These are phyloP conservation scores for Penicillium crustosum DNA, from an alignment of 2,329 filamentous ascomycete species.

Conservation along the genomic window DNA sequence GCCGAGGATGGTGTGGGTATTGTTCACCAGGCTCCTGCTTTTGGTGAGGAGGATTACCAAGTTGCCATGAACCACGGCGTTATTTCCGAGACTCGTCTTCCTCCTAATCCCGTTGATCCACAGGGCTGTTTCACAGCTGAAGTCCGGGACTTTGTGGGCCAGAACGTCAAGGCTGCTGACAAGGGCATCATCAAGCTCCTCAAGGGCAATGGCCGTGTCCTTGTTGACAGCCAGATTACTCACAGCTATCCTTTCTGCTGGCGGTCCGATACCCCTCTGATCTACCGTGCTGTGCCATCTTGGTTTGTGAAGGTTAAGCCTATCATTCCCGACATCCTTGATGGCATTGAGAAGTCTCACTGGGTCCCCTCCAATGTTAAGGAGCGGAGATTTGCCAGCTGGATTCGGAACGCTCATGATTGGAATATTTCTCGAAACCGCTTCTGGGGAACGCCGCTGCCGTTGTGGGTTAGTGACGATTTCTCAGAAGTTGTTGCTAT, in stretches of 20 bases:
- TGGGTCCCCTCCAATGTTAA: slow-evolving; percentile 93
- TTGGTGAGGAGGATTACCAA: slow-evolving; percentile 94
- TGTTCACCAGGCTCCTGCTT: slow-evolving; percentile 89
- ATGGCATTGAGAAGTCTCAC: slow-evolving; percentile 83
- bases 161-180: slow-evolving; percentile 89
- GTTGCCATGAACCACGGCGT: slow-evolving; percentile 74
- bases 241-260: slow-evolving; percentile 95
- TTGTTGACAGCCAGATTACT: slow-evolving; percentile 82
- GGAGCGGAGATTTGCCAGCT: slow-evolving; percentile 84
- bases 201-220: slow-evolving; percentile 71
- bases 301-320: slow-evolving; percentile 92
- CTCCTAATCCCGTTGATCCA: slow-evolving; percentile 91
- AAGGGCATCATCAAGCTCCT: slow-evolving; percentile 90
- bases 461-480: slow-evolving; percentile 89
- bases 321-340: slow-evolving; percentile 83
- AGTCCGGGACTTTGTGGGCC: slow-evolving; percentile 76
- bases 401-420: slow-evolving; percentile 87
- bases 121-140: slow-evolving; percentile 74
- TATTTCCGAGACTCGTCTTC: slow-evolving; percentile 71
- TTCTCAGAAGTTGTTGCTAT: slow-evolving; percentile 82
- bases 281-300: slow-evolving; percentile 86
- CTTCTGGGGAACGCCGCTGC: slow-evolving; percentile 93
- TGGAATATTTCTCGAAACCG: slow-evolving; percentile 95
- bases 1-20: slow-evolving; percentile 89
- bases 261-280: slow-evolving; percentile 90